Conservation (phyloP, 1,284 basidiomycete genomes). For the Phaffia rhodozyma region DNA sequence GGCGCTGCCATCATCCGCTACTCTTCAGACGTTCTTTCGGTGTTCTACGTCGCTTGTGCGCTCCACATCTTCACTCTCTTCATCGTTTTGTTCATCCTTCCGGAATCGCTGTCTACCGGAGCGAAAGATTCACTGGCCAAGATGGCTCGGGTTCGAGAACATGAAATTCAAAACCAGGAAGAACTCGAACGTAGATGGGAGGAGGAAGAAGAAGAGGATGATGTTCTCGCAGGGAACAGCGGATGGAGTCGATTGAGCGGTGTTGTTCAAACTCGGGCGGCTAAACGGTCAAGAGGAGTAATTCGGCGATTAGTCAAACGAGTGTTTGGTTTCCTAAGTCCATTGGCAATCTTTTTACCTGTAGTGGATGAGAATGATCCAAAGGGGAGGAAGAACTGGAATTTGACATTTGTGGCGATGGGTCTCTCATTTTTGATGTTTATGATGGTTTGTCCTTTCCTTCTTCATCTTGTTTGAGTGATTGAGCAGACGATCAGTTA, state of each 20-base stretch:
- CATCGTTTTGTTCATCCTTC: constrained; percentile 49
- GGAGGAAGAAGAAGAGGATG: constrained; percentile 21
- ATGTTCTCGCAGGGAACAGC: not conserved
- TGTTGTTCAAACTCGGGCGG: constrained; percentile 26
- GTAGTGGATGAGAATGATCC: constrained; percentile 30
- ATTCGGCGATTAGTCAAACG: constrained; percentile 24
- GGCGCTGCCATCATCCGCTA: constrained; percentile 55
- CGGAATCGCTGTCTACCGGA: constrained; percentile 52
- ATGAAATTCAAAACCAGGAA: constrained; percentile 38
- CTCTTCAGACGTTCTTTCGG: constrained; percentile 49
- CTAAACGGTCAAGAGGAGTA: constrained; percentile 26
- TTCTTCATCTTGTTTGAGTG: no score
- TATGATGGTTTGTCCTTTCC: constrained; percentile 42
- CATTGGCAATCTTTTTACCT: constrained; percentile 55
- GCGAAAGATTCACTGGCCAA: constrained; percentile 28
- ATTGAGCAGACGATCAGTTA: no score
- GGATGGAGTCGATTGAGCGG: constrained; percentile 22
- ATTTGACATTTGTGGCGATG: constrained; percentile 47
- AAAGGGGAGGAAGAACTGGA: constrained; percentile 49
- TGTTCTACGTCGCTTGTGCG: constrained; percentile 52
- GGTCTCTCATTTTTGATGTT: constrained; percentile 46
- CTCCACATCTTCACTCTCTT: constrained; percentile 37
- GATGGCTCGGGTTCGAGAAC: constrained; percentile 32
- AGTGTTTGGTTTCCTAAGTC: constrained; percentile 49
- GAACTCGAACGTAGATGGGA: constrained; percentile 34